These are phyloP conservation scores for Trichosporon sp. DNA, from an alignment of 1,284 basidiomycete species.

Conservation along the genomic window DNA sequence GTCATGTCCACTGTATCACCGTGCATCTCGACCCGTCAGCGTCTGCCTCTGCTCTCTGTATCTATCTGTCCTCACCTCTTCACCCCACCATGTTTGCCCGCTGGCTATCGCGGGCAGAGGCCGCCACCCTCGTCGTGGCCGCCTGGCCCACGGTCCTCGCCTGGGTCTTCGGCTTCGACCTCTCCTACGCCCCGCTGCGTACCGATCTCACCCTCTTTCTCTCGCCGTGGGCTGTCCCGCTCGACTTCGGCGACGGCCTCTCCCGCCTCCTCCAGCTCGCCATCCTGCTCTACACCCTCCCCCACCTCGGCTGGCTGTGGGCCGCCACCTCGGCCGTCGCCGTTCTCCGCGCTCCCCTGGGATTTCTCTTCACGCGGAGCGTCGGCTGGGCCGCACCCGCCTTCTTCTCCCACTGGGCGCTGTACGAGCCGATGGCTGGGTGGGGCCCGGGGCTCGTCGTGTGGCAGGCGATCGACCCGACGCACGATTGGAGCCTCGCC, in stretches of 20 bases:
- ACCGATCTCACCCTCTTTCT: background rate
- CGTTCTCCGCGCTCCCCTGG: constrained; percentile 7
- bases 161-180: background rate
- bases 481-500: background rate
- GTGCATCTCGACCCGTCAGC: too few relatives aligned
- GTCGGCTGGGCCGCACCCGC: constrained; percentile 17
- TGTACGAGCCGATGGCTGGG: constrained; percentile 16
- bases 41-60: too few relatives aligned
- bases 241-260: background rate
- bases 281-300: background rate
- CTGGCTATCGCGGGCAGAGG: background rate
- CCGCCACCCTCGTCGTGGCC: background rate
- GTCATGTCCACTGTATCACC: too few relatives aligned
- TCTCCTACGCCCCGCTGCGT: background rate
- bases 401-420: constrained; percentile 15
- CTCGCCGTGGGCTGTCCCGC: constrained; percentile 1
- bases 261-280: background rate
- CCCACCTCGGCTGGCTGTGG: background rate
- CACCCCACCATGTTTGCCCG: background rate
- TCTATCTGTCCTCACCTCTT: background rate
- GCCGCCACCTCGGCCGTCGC: background rate
- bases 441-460: constrained; percentile 11
- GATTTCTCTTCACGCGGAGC: constrained; percentile 14
- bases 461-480: background rate
- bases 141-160: background rate